Conservation (phyloP, 495 filamentous ascomycete species). For the Daldinia vernicosa region DNA sequence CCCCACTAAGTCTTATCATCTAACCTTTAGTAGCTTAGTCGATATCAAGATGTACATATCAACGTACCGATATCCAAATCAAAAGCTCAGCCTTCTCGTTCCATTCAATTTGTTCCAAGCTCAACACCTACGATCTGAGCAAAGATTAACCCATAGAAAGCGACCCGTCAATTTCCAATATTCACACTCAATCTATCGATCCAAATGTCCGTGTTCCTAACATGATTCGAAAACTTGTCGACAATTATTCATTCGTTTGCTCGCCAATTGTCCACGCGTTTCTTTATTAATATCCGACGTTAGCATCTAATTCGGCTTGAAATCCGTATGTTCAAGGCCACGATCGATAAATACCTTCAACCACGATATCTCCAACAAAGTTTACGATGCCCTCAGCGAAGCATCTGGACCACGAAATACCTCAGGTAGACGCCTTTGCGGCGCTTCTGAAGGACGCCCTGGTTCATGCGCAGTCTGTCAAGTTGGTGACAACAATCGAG, state of each 20-base stretch:
- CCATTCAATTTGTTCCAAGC: slow-evolving; percentile 6
- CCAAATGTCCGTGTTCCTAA: background rate
- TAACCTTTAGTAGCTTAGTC: background rate
- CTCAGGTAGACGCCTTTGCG: slow-evolving; percentile 65
- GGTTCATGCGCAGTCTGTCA: slow-evolving; percentile 68
- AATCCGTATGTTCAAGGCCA: slow-evolving; percentile 1
- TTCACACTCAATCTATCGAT: background rate
- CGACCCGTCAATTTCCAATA: background rate
- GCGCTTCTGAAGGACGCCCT: slow-evolving; percentile 69
- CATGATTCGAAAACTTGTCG: slow-evolving; percentile 12
- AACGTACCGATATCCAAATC: background rate
- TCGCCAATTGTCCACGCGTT: slow-evolving; percentile 2
- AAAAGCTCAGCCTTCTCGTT: slow-evolving; percentile 9
- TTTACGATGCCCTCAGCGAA: slow-evolving; percentile 53
- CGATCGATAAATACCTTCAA: background rate
- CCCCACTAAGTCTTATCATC: background rate
- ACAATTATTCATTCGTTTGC: slow-evolving; percentile 8
- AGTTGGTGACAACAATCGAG: slow-evolving; percentile 74
- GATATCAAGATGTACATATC: background rate
- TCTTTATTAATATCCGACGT: slow-evolving; percentile 1
- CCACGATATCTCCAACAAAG: background rate
- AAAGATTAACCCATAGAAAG: slow-evolving; percentile 4
- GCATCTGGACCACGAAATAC: slow-evolving; percentile 57
- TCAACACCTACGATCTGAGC: background rate
- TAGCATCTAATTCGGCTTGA: background rate